A percentile compares a stretch with the other conserved stretches of the same genome.
phyloP scores from a whole-genome alignment of 495 filamentous ascomycete species.

The Penicillium pancosmium region DNA sequence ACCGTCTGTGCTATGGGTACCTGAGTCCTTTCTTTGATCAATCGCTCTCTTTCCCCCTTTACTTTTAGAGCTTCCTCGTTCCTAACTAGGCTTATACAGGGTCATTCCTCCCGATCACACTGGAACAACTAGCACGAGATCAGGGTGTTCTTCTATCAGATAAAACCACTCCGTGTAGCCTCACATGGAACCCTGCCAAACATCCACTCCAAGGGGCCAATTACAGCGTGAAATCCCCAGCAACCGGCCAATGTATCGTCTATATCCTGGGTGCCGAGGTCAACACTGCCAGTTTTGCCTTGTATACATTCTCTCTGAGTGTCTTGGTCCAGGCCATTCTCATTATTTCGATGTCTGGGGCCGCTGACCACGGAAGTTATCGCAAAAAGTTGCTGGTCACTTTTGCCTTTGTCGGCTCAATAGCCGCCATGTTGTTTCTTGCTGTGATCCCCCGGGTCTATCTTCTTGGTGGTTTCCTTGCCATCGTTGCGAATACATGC shows the following conservation, averaged over 20 bases:
- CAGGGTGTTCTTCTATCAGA: conserved; percentile 82
- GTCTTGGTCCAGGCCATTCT: conserved; percentile 86
- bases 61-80: conserved; percentile 2
- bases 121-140: conserved; percentile 92
- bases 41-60: background rate
- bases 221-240: conserved; percentile 32
- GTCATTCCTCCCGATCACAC: conserved; percentile 94
- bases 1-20: conserved; percentile 86
- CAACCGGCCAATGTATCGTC: conserved; percentile 76
- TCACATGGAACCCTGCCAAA: conserved; percentile 43
- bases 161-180: conserved; percentile 68
- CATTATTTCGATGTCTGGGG: conserved; percentile 93
- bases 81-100: conserved; percentile 46
- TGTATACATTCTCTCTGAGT: conserved; percentile 96
- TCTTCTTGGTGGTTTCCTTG: conserved; percentile 76
- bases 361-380: conserved; percentile 93
- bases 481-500: conserved; percentile 88
- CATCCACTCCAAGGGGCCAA: conserved; percentile 22
- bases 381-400: conserved; percentile 81
- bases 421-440: conserved; percentile 87
- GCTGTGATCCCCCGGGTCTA: conserved; percentile 73
- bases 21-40: too few relatives aligned
- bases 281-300: conserved; percentile 95
- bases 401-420: conserved; percentile 81
- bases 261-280: conserved; percentile 80